Conservation (phyloP, 2,329 filamentous ascomycete species). For the Camillea tinctor region DNA sequence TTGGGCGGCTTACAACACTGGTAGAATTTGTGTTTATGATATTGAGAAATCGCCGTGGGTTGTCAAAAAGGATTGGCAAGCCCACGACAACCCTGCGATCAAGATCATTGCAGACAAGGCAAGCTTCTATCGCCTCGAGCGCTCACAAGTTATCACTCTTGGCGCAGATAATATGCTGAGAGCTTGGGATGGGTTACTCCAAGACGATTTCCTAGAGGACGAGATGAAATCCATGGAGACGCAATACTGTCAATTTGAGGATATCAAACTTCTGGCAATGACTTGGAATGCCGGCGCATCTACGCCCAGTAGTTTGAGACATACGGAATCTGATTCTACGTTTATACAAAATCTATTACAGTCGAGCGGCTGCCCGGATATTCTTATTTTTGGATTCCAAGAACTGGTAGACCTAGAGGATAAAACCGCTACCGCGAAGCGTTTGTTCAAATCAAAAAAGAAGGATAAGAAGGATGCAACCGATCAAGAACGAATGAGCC, state of each 20-base stretch:
- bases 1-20: constrained; percentile 94
- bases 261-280: constrained; percentile 76
- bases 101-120: constrained; percentile 76
- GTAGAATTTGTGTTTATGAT: constrained; percentile 92
- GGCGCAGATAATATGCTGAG: constrained; percentile 83
- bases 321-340: constrained; percentile 65
- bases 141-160: constrained; percentile 80
- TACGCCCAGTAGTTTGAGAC: constrained; percentile 78
- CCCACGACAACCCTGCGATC: constrained; percentile 79
- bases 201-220: constrained; percentile 91
- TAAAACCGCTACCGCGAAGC: constrained; percentile 96
- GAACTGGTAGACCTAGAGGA: constrained; percentile 98
- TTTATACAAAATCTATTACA: constrained; percentile 82
- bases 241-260: constrained; percentile 82
- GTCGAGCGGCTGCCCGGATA: constrained; percentile 77
- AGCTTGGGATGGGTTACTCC: constrained; percentile 88
- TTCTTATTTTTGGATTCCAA: constrained; percentile 94
- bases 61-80: constrained; percentile 92
- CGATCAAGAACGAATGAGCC: constrained; percentile 89
- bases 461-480: constrained; percentile 69
- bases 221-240: constrained; percentile 83
- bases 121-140: constrained; percentile 81
- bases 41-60: constrained; percentile 79
- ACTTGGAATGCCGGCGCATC: constrained; percentile 98
- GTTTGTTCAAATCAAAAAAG: constrained; percentile 78